Base-by-base conservation (phyloP, 371 early-diverging fungal species). In the Conidiobolus incongruus region DNA sequence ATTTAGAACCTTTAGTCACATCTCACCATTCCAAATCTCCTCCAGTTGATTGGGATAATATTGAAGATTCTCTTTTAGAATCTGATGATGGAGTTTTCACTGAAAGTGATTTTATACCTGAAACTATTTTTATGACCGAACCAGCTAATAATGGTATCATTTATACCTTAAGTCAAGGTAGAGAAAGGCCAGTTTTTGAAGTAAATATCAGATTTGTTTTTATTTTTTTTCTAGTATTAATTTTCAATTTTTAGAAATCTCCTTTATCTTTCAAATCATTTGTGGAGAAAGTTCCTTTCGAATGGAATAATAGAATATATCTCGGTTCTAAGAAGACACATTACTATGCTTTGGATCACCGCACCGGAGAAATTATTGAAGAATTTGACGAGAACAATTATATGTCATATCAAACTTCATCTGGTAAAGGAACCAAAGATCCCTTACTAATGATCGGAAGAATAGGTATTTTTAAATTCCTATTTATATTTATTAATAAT, bases 81-180 rank as follows among this genome's bases (percentile, higher is more conserved):
- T 8, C 17, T 1, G 51, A 51, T 6, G 40, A 17, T 8, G 19
- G 12, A 39, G 11, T 22, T 28, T 1, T 2, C 20, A 7, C 30
- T 28, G 19, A 32, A 31, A n/a, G 22, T 15, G 7, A 16, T 35
- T 16, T 19, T 28, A 12, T 31, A 29, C 32, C 6, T 33, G 60
- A 65, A 7, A 41, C 61, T 16, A 47, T 74, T 16, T 80, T 77
- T 49, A 74, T 87, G 47, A 72, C 79, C 4, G 88, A 87, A 51
- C 88, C 88, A 2, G 64, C 62, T 16, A 64, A 75, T 31, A 68
- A 73, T 39, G 88, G 84, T 4, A 66, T 61, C 19, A 52, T 88
- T 2, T 88, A 81, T 51, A 47, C 68, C 35, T 70, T 67, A 50
- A 55, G 60, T 12, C 55, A 66, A 17, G 78, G 72, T 2, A 46